Conservation (phyloP, 106 monocot genomes). For the Platanthera zijinensis region DNA sequence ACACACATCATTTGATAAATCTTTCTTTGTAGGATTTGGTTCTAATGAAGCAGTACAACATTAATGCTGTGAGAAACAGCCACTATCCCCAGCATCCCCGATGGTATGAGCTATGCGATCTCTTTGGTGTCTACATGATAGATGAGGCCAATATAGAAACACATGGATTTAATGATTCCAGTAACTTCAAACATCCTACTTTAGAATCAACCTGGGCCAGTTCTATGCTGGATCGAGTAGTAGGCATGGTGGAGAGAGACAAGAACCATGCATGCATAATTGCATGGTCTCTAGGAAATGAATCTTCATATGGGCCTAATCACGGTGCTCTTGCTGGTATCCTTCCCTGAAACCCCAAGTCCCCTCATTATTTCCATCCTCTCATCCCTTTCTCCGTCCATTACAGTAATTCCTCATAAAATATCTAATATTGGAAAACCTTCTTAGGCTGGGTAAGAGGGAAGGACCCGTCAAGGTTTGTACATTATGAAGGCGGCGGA, state of each 20-base stretch:
- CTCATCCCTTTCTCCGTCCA: not conserved
- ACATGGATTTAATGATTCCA: conserved; percentile 74
- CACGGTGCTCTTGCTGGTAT: conserved; percentile 95
- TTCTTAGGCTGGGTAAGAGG: conserved; percentile 79
- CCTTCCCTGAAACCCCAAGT: not conserved
- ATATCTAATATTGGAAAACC: not conserved
- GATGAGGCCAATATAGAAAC: conserved; percentile 99
- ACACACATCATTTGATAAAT: not conserved
- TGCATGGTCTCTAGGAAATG: conserved; percentile 96
- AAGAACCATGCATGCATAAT: conserved; percentile 96
- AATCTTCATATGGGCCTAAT: conserved; percentile 91
- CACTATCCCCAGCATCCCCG: conserved; percentile 98
- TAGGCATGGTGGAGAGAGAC: conserved; percentile 96
- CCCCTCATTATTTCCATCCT: not conserved
- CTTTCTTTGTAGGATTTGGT: conserved; percentile 68
- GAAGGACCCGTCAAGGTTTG: conserved; percentile 68
- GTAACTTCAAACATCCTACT: conserved; percentile 76
- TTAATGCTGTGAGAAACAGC: conserved; percentile 99
- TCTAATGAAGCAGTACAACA: conserved; percentile 91
- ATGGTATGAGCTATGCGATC: conserved; percentile 94
- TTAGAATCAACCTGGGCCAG: conserved; percentile 71
- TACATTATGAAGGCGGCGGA: conserved; percentile 99
- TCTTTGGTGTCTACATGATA: conserved; percentile 94
- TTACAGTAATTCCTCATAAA: not conserved
- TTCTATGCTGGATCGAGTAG: conserved; percentile 87